A percentile compares a stretch with the other conserved stretches of the same genome.
Evolutionary conservation across 2,329 filamentous ascomycete species (phyloP).

Genomic region (Xylariaceae sp.): DNA sequence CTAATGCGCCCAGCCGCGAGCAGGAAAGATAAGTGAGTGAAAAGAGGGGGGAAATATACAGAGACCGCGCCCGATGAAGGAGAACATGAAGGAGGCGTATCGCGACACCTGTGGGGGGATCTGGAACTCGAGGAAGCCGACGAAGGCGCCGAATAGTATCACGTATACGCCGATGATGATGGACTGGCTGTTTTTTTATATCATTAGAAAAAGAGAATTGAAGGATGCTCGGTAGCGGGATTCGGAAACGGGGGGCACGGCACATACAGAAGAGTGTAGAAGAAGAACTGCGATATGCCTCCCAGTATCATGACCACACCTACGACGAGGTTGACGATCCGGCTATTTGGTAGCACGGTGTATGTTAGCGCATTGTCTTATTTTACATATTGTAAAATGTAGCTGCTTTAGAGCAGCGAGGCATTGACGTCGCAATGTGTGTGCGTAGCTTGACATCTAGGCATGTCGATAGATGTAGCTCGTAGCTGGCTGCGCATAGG

Average conservation of each 20-base stretch:
- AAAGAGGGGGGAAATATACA: slow-evolving; percentile 64
- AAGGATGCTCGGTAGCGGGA: slow-evolving; percentile 39
- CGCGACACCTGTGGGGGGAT: slow-evolving; percentile 87
- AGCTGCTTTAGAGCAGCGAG: too few species aligned
- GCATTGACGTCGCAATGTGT: not conserved
- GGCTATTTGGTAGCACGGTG: slow-evolving; percentile 54
- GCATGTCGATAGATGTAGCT: too few species aligned
- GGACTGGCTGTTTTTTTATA: slow-evolving; percentile 46
- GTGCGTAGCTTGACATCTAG: too few species aligned
- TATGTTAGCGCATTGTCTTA: slow-evolving; percentile 35
- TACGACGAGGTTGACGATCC: slow-evolving; percentile 87
- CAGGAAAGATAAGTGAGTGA: too few species aligned
- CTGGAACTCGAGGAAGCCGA: slow-evolving; percentile 81
- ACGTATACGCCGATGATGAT: slow-evolving; percentile 82
- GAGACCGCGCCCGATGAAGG: slow-evolving; percentile 88
- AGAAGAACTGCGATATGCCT: slow-evolving; percentile 71
- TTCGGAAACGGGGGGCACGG: slow-evolving; percentile 3
- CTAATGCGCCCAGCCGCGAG: too few species aligned
- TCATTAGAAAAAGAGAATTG: slow-evolving; percentile 15
- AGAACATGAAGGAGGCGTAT: slow-evolving; percentile 97
- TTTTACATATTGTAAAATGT: too few species aligned
- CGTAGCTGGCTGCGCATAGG: not conserved
- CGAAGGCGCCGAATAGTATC: slow-evolving; percentile 80
- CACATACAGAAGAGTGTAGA: slow-evolving; percentile 54
- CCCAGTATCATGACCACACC: slow-evolving; percentile 84